Conservation (phyloP, 768 basidiomycete species). For the Amanita exitialis region DNA sequence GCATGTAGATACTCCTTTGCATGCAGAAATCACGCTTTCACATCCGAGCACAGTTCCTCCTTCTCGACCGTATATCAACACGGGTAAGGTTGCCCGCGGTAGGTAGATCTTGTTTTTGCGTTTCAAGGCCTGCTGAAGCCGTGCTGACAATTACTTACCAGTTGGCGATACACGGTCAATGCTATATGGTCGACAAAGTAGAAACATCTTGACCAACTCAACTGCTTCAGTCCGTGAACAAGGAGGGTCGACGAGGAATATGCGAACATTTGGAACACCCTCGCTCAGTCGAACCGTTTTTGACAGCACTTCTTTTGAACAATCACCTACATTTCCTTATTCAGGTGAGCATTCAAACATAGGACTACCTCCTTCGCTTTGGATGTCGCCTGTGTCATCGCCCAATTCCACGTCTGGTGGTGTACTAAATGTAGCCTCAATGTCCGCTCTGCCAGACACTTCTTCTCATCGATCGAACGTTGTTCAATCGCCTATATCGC, state of each 20-base stretch:
- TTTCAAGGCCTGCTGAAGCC: not conserved
- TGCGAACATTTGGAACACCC: not conserved
- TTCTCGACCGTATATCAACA: conserved; percentile 11
- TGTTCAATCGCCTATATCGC: conserved; percentile 31
- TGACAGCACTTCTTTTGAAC: conserved; percentile 8
- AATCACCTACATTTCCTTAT: conserved; percentile 18
- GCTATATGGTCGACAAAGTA: not conserved
- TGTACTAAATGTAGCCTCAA: conserved; percentile 25
- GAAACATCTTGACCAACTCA: not conserved
- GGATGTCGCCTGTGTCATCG: conserved; percentile 69
- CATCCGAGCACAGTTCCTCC: conserved; percentile 20
- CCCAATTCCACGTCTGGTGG: conserved; percentile 30
- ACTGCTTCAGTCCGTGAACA: not conserved
- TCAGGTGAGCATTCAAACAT: conserved; percentile 40
- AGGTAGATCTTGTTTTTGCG: conserved; percentile 8
- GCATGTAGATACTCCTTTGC: conserved; percentile 12
- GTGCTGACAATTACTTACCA: not conserved
- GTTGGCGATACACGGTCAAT: conserved; percentile 7
- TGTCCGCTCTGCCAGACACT: conserved; percentile 25
- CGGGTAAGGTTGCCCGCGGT: conserved; percentile 14
- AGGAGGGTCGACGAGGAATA: not conserved
- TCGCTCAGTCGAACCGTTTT: conserved; percentile 3
- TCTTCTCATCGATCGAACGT: conserved; percentile 24
- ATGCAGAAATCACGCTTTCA: conserved; percentile 17
- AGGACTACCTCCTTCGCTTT: conserved; percentile 65